Evolutionary conservation across 495 filamentous ascomycete genomes (phyloP), one percentile per base, ranked within the genome.

Genomic region (Daldinia concentrica): DNA sequence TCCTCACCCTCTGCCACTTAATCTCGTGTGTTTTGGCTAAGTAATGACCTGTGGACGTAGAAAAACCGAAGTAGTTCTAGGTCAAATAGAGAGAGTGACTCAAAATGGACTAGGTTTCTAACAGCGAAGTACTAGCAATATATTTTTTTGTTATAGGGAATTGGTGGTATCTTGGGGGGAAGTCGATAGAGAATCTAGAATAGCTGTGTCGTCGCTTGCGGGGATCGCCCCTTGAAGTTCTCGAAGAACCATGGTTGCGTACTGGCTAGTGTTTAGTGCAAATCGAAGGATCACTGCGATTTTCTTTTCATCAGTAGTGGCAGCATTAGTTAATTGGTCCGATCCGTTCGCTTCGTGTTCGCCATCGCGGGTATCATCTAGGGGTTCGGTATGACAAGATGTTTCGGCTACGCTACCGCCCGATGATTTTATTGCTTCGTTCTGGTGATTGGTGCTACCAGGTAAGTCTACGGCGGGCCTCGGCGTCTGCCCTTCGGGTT

Each of bases 201-300:
- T 24, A 48, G 57, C 43, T 12, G 60, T 14, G 6, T 63, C 30
- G 5, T 64, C 32, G 43, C 32, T 70, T 22, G 45, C 26, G 14
- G 57, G 26, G 30, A 6, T 14, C 51, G 61, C 30, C 11, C 74
- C 74, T 48, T 78, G 70, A 45, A 99, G 81, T 83, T 99, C 95
- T 45, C 95, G 85, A 68, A 99, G 82, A 8, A 93, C 95, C 86
- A 99, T 91, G 2, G 96, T 99, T 0, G 95, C 95, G 76, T 98
- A 99, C 77, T 94, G 92, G 78, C 93, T 95, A 1, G 89, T 87
- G 24, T 90, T 90, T 19, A 99, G 83, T 77, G 94, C 89, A 79
- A 99, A 89, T 78, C 91, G 97, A 61, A 98, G 76, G 12, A 97
- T 84, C 2, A 97, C 90, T 9, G 93, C 94, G 62, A 98, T 82